These are phyloP conservation scores for Coniochaeta pulveracea DNA, from an alignment of 2,329 filamentous ascomycete genomes.

Conservation along the genomic window DNA sequence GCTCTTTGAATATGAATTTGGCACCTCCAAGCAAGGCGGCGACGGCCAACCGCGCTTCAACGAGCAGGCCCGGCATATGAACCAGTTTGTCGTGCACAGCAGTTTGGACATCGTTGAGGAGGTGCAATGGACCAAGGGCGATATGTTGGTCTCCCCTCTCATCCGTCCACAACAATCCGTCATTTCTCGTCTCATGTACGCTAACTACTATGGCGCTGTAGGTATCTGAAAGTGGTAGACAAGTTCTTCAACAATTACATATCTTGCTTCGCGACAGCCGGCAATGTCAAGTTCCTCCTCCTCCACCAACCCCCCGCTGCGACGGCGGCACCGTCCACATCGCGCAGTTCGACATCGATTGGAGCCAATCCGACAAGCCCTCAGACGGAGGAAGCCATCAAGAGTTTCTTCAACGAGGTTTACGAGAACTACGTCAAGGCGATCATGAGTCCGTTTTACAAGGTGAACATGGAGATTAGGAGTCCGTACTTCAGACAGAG, in stretches of 20 bases:
- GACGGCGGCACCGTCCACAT: conserved; percentile 9
- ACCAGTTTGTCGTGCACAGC: conserved; percentile 94
- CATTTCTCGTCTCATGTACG: background rate
- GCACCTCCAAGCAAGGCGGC: conserved; percentile 89
- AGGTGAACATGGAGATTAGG: conserved; percentile 69
- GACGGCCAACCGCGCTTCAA: conserved; percentile 85
- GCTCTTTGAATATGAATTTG: conserved; percentile 94
- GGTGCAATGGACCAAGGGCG: conserved; percentile 80
- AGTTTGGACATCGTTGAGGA: conserved; percentile 93
- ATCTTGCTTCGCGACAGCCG: conserved; percentile 86
- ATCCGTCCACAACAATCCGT: conserved; percentile 2
- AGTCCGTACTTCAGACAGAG: conserved; percentile 77
- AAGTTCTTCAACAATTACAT: conserved; percentile 94
- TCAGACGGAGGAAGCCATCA: conserved; percentile 89
- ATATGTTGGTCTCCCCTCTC: conserved; percentile 49
- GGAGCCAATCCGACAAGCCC: conserved; percentile 77
- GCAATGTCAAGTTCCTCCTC: conserved; percentile 87
- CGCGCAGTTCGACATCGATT: conserved; percentile 54
- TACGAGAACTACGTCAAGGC: conserved; percentile 97
- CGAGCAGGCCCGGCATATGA: conserved; percentile 82
- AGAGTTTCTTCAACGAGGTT: conserved; percentile 88
- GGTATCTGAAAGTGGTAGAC: conserved; percentile 95
- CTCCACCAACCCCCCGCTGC: conserved; percentile 63
- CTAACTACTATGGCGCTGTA: conserved; percentile 20
- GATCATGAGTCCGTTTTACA: conserved; percentile 94